phyloP scores from a whole-genome alignment of 352 stramenopile genomes.

The Discostella stelligera region DNA sequence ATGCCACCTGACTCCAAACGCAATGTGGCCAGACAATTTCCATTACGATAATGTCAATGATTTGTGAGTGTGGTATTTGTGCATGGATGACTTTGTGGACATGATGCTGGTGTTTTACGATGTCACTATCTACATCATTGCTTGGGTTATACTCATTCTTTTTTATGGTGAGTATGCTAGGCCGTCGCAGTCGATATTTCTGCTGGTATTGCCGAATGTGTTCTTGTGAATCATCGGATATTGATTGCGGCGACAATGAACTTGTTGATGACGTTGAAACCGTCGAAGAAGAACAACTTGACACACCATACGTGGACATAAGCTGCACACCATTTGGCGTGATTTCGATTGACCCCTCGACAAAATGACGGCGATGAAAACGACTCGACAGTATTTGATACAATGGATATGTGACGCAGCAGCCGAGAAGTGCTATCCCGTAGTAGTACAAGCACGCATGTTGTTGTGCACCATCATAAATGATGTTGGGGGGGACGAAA shows the following conservation, averaged over 20 bases:
- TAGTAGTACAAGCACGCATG: background rate
- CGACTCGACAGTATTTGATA: background rate
- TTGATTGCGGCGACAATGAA: too few species aligned
- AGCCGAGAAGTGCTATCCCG: background rate
- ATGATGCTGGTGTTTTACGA: background rate
- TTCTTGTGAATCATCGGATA: too few species aligned
- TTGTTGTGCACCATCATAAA: background rate
- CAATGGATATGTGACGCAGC: background rate
- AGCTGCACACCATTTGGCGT: conserved; percentile 37
- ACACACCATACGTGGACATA: conserved; percentile 4
- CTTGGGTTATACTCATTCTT: background rate
- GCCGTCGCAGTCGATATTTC: background rate
- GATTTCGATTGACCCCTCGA: conserved; percentile 39
- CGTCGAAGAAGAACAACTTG: background rate
- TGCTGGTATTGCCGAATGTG: background rate
- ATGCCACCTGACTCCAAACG: conserved; percentile 45
- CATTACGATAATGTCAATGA: conserved; percentile 46
- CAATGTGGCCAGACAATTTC: conserved; percentile 54
- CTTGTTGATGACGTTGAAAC: background rate
- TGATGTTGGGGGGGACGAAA: background rate
- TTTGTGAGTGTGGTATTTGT: conserved; percentile 36
- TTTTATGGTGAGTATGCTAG: background rate
- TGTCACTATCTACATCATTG: background rate
- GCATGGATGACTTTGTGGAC: background rate
- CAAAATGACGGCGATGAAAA: background rate